Percentiles rank a stretch among this genome's conserved stretches.
phyloP scores from a whole-genome alignment of 176 grass and related monocot species.

The Elymus sibiricus region DNA sequence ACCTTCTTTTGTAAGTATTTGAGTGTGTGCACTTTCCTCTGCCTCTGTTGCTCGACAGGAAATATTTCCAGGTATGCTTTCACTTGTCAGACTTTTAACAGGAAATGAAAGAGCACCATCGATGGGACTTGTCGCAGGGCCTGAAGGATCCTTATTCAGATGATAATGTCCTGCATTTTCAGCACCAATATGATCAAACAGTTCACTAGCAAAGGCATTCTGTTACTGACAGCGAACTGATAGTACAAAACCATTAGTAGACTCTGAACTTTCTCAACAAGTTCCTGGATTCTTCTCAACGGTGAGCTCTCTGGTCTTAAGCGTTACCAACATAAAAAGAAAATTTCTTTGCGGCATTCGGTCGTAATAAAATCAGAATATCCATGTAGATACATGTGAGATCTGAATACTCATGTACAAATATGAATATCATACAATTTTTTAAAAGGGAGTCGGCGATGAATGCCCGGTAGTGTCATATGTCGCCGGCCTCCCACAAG shows the following conservation, averaged over 20 bases:
- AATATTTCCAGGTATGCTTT: constrained; percentile 16
- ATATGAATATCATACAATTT: neutral
- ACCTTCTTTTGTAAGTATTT: constrained; percentile 24
- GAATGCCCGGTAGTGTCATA: no score
- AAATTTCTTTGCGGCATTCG: neutral
- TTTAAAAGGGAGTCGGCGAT: no score
- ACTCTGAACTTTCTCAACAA: constrained; percentile 28
- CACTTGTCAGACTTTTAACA: constrained; percentile 16
- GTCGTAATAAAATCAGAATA: neutral
- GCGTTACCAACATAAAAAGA: neutral
- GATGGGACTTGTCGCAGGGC: constrained; percentile 23
- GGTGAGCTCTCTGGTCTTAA: constrained; percentile 32
- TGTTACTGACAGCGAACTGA: constrained; percentile 26
- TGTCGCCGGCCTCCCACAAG: no score
- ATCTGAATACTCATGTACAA: neutral
- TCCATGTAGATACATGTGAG: neutral
- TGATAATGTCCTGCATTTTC: constrained; percentile 20
- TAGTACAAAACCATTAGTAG: constrained; percentile 34
- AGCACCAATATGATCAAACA: constrained; percentile 12
- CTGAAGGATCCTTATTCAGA: constrained; percentile 23
- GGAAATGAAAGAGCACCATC: constrained; percentile 11
- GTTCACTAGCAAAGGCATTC: constrained; percentile 15
- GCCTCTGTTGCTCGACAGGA: constrained; percentile 25
- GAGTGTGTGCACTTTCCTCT: constrained; percentile 24
- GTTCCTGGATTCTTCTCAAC: constrained; percentile 29